Conservation (phyloP, 805 yeast species). For the Ogataea corticis region DNA sequence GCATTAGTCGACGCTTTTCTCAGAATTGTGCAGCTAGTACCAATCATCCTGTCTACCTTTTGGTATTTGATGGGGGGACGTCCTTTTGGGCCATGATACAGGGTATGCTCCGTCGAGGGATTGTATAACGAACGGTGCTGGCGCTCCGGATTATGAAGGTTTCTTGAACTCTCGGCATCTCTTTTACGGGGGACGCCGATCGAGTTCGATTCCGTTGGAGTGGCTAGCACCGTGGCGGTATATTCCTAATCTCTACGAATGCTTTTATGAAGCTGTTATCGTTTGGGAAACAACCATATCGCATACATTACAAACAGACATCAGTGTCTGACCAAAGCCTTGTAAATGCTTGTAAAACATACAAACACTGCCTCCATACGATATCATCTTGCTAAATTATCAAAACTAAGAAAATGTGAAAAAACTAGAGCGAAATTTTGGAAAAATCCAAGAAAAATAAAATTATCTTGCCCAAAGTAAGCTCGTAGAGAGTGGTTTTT, state of each 20-base stretch:
- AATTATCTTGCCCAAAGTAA: too few relatives aligned
- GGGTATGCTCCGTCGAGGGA: slow-evolving; percentile 98
- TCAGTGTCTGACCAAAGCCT: neutral
- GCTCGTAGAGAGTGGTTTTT: too few relatives aligned
- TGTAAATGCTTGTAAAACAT: too few relatives aligned
- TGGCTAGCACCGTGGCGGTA: slow-evolving; percentile 69
- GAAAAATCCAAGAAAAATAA: too few relatives aligned
- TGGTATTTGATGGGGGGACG: slow-evolving; percentile 33
- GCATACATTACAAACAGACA: slow-evolving; percentile 63
- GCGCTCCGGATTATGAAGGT: slow-evolving; percentile 28
- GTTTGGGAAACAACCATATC: slow-evolving; percentile 99
- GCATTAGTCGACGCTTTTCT: slow-evolving; percentile 36
- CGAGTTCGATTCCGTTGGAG: slow-evolving; percentile 65
- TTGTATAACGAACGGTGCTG: slow-evolving; percentile 59
- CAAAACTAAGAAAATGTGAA: too few relatives aligned
- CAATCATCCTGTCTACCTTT: slow-evolving; percentile 29
- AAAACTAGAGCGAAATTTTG: too few relatives aligned
- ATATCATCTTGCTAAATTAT: too few relatives aligned
- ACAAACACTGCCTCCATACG: too few relatives aligned
- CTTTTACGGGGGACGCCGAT: slow-evolving; percentile 33
- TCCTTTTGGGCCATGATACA: slow-evolving; percentile 51
- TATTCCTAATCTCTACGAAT: slow-evolving; percentile 99
- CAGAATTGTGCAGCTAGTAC: slow-evolving; percentile 37
- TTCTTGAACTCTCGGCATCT: slow-evolving; percentile 55
- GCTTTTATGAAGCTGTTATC: slow-evolving; percentile 81